These are phyloP conservation scores for Suillus spraguei DNA, from an alignment of 768 basidiomycete genomes.

Conservation along the genomic window DNA sequence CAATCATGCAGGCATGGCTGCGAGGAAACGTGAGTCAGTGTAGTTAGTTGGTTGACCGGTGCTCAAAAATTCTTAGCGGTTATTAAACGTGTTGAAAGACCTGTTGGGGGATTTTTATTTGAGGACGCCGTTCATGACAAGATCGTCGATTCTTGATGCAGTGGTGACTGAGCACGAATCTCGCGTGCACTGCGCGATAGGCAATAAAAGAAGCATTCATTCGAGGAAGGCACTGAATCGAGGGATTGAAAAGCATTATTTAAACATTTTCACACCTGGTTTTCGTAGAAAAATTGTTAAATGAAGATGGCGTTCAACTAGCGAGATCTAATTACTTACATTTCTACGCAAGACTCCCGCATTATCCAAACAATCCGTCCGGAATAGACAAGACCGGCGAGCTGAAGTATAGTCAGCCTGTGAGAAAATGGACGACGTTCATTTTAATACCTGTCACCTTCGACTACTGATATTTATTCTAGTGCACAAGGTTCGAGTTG, in stretches of 20 bases:
- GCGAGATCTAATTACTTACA: background rate
- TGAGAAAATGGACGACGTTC: background rate
- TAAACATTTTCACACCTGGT: background rate
- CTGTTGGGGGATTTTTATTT: background rate
- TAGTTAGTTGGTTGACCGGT: background rate
- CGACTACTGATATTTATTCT: background rate
- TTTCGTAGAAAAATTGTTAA: background rate
- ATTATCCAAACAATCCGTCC: background rate
- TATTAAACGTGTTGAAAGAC: background rate
- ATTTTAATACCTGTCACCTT: background rate
- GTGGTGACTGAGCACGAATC: background rate
- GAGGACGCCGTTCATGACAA: background rate
- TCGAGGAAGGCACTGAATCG: background rate
- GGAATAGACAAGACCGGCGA: background rate
- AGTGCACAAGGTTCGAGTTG: background rate
- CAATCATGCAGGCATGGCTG: background rate
- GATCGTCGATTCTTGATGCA: background rate
- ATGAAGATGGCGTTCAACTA: background rate
- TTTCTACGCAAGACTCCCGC: background rate
- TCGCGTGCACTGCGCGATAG: background rate
- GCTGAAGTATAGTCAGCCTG: background rate
- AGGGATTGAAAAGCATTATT: conserved; percentile 7
- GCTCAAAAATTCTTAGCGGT: background rate
- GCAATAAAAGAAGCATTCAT: background rate
- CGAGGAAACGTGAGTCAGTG: conserved; percentile 3